phyloP scores from a whole-genome alignment of 2,329 filamentous ascomycete genomes.

The Stagonosporopsis tanaceti region DNA sequence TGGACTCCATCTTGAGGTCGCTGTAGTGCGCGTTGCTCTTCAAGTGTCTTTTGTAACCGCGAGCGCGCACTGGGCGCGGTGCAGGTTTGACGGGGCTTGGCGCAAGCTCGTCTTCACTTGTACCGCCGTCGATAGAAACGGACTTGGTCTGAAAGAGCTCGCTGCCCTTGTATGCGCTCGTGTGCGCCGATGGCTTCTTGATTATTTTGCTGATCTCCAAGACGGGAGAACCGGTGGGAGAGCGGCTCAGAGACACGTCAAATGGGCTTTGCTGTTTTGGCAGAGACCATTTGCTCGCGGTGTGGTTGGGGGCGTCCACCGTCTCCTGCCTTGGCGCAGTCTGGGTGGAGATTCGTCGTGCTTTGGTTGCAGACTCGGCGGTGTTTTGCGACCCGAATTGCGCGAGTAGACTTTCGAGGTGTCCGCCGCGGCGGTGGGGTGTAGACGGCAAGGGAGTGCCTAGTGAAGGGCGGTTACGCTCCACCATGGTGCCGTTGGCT shows the following conservation, averaged over 20 bases:
- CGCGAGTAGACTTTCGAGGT: conserved; percentile 36
- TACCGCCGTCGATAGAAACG: conserved; percentile 6
- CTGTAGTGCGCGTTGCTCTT: conserved; percentile 23
- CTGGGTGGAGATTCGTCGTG: conserved; percentile 28
- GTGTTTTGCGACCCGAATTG: conserved; percentile 42
- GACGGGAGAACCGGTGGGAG: background rate
- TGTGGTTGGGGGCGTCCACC: background rate
- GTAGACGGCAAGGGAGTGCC: conserved; percentile 35
- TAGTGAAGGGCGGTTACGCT: conserved; percentile 23
- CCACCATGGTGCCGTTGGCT: conserved; percentile 29
- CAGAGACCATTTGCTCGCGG: conserved; percentile 22
- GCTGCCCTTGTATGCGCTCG: background rate
- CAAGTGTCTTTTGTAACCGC: conserved; percentile 22
- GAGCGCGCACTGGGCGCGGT: conserved; percentile 17
- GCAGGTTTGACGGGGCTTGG: conserved; percentile 32
- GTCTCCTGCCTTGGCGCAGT: conserved; percentile 7
- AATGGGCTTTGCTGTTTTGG: conserved; percentile 9
- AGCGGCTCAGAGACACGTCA: conserved; percentile 16
- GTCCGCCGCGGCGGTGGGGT: conserved; percentile 34
- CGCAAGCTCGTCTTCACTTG: conserved; percentile 39
- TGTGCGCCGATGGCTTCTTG: background rate
- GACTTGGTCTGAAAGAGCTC: background rate
- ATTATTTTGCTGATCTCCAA: too few relatives aligned
- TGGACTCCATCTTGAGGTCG: conserved; percentile 46
- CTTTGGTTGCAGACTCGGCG: conserved; percentile 43